These are phyloP conservation scores for Trichoderma arundinaceum DNA, from an alignment of 2,329 filamentous ascomycete species.

Conservation along the genomic window DNA sequence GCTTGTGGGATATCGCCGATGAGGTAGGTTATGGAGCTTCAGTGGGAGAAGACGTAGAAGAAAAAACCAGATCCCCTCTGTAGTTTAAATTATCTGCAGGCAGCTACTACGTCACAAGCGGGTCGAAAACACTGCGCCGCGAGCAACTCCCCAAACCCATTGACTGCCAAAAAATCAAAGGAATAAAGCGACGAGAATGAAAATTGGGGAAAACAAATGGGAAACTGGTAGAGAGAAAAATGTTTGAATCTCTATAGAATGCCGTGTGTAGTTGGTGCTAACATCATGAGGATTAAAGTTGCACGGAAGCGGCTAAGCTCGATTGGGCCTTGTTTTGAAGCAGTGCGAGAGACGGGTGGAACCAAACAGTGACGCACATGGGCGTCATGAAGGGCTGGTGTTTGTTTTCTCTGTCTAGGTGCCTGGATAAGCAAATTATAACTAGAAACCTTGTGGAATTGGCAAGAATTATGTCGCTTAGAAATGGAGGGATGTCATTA, in stretches of 20 bases:
- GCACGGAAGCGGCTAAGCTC: neutral
- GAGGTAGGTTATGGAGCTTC: neutral
- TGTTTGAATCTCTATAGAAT: neutral
- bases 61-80: neutral
- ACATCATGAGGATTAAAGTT: neutral
- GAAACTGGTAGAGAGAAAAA: neutral
- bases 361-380: conserved; percentile 43
- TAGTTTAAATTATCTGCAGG: neutral
- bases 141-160: neutral
- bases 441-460: neutral
- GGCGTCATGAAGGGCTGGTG: conserved; percentile 38
- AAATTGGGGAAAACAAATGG: neutral
- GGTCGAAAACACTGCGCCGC: conserved; percentile 14
- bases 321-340: conserved; percentile 4
- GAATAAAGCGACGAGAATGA: neutral
- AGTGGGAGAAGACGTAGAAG: neutral
- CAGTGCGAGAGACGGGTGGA: neutral
- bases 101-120: conserved; percentile 14
- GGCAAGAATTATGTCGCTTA: neutral
- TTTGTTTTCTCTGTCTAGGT: conserved; percentile 2
- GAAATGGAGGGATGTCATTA: neutral
- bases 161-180: neutral
- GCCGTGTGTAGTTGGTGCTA: neutral
- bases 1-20: no score
- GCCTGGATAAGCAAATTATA: no score